Conservation (phyloP, 2,329 filamentous ascomycete species). For the Chrysoporthe puriensis region DNA sequence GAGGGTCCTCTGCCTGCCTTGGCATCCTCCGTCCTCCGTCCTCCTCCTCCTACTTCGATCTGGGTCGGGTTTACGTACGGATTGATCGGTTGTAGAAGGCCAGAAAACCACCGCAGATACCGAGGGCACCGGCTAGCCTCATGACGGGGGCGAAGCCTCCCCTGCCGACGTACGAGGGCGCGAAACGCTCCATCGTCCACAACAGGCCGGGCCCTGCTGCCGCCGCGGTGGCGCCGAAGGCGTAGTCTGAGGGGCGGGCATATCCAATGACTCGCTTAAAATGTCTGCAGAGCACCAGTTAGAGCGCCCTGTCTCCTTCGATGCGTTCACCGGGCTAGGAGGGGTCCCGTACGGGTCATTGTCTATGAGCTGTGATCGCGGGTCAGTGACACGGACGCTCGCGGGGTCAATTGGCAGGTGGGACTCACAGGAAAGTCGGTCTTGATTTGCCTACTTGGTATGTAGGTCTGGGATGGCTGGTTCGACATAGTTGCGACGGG, state of each 20-base stretch:
- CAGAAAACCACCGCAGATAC: conserved; percentile 77
- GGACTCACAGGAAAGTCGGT: conserved; percentile 83
- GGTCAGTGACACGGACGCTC: conserved; percentile 13
- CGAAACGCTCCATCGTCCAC: conserved; percentile 78
- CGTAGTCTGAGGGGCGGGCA: conserved; percentile 83
- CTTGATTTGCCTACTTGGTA: conserved; percentile 77
- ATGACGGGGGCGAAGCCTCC: conserved; percentile 82
- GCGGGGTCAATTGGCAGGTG: conserved; percentile 31
- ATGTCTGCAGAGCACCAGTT: conserved; percentile 61
- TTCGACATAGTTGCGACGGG: conserved; percentile 44
- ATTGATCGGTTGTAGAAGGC: conserved; percentile 83
- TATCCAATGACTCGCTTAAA: conserved; percentile 89
- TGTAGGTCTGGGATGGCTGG: conserved; percentile 49
- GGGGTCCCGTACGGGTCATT: conserved; percentile 83
- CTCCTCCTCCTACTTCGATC: not conserved
- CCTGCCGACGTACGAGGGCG: conserved; percentile 82
- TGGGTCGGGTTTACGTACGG: conserved; percentile 62
- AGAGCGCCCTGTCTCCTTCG: conserved; percentile 35
- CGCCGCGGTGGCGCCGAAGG: conserved; percentile 67
- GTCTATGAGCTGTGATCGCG: conserved; percentile 81
- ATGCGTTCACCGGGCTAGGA: not conserved
- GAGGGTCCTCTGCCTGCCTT: too few relatives aligned
- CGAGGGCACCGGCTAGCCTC: conserved; percentile 76
- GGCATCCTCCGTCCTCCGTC: not conserved
- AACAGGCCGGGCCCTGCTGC: conserved; percentile 76